Conservation (phyloP, 805 yeast genomes). For the Wickerhamiella dianesei region DNA sequence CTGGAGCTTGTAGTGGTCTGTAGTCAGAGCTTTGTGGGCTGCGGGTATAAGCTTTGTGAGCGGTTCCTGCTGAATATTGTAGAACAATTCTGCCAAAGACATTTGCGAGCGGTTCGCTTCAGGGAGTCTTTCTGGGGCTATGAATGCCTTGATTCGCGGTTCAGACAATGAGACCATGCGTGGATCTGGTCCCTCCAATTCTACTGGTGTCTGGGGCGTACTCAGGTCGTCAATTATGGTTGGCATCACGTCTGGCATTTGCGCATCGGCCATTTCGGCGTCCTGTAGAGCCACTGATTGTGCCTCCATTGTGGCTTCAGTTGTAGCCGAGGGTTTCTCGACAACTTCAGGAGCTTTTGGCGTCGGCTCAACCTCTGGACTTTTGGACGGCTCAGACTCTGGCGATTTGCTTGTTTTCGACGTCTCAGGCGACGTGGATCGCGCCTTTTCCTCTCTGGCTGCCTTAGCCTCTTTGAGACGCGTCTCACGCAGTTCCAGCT, state of each 20-base stretch:
- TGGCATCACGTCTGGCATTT: background rate
- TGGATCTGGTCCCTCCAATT: background rate
- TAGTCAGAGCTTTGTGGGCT: slow-evolving; percentile 72
- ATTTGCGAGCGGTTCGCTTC: slow-evolving; percentile 20
- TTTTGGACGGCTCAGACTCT: no score
- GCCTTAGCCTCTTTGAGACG: background rate
- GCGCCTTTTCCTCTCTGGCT: background rate
- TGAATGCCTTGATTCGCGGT: background rate
- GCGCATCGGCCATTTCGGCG: background rate
- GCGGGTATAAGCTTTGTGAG: slow-evolving; percentile 66
- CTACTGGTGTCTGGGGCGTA: background rate
- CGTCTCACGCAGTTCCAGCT: background rate
- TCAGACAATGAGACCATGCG: background rate
- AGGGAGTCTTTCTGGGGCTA: slow-evolving; percentile 14
- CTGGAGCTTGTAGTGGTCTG: slow-evolving; percentile 75
- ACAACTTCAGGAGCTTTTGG: background rate
- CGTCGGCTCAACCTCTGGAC: background rate
- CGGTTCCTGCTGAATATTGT: slow-evolving; percentile 79
- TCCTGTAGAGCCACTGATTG: no score
- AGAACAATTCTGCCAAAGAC: slow-evolving; percentile 71
- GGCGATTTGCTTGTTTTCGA: background rate
- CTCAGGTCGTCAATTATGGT: background rate
- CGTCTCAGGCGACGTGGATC: background rate
- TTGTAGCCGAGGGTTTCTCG: background rate
- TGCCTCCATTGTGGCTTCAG: no score